Conservation (phyloP, 225 moss, liverwort and hornwort species). For the Anthoceros angustus region DNA sequence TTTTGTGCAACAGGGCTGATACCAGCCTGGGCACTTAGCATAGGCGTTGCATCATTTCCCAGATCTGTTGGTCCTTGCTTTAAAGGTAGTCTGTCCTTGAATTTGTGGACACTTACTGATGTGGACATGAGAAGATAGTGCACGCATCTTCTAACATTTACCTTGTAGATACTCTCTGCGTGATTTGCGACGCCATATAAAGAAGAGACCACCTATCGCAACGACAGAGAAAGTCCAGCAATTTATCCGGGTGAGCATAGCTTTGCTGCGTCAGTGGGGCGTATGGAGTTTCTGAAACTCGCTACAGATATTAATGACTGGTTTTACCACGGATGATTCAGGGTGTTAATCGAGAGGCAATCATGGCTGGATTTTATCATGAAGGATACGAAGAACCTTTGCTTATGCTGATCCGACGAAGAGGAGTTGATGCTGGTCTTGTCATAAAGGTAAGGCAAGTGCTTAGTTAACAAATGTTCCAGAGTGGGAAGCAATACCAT, state of each 20-base stretch:
- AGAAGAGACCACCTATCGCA: slow-evolving; percentile 80
- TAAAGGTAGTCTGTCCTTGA: not conserved
- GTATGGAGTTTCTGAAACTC: not conserved
- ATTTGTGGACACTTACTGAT: not conserved
- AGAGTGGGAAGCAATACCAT: too few relatives aligned
- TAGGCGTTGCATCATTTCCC: too few relatives aligned
- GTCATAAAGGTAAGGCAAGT: slow-evolving; percentile 37
- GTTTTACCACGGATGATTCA: slow-evolving; percentile 10
- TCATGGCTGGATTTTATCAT: slow-evolving; percentile 73
- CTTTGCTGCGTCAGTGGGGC: not conserved
- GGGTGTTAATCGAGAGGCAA: slow-evolving; percentile 69
- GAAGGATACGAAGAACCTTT: slow-evolving; percentile 81
- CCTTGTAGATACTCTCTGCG: slow-evolving; percentile 52
- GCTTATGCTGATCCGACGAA: slow-evolving; percentile 68
- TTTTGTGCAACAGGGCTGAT: not conserved
- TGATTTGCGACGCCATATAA: slow-evolving; percentile 74
- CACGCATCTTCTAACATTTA: not conserved
- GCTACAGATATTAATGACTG: not conserved
- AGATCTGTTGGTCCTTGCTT: not conserved
- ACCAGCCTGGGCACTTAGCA: not conserved
- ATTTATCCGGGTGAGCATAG: slow-evolving; percentile 27
- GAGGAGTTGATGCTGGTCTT: slow-evolving; percentile 60
- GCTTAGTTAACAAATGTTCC: too few relatives aligned
- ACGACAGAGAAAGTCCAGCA: slow-evolving; percentile 89
- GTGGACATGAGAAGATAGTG: not conserved